Evolutionary conservation across 768 basidiomycete species (phyloP), one percentile per base, ranked within the genome.

Genomic region (Tremella fuciformis): DNA sequence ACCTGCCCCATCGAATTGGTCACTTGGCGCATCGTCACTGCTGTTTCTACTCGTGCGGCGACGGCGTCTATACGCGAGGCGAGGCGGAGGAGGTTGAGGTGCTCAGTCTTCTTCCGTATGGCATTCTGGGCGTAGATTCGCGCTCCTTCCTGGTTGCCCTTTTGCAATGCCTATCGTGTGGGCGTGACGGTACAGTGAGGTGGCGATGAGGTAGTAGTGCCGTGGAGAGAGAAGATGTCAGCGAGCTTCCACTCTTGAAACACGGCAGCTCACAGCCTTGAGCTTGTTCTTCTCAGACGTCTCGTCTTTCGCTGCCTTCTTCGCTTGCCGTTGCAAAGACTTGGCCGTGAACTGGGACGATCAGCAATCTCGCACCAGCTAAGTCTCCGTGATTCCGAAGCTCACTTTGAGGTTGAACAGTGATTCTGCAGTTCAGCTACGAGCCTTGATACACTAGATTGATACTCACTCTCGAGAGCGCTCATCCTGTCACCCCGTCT

Each of bases 121-220:
- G 94, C 91, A 66, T 98, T 99, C 24, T 91, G 87, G 37, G 96
- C 96, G 77, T 98, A 98, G 82, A 99, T 98, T 62, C 90, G 84
- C 19, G 96, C 96, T 48, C 94, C 92, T 54, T 99, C 96, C 56
- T 84, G 89, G 79, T 99, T 98, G 49, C 92, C 91, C 78, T 98
- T 92, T 74, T 89, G 87, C 18, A 99, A 82, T 6, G 96, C 96
- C 94, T 99, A 78, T 37, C 37, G 16, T 6, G 37, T 15, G 24
- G 8, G 11, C 19, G 53, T 21, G 53, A 54, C 11, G 13, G 19
- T 41, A 11, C 19, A 6, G 53, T 19, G 34, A 29, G 16, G 40
- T n/a, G 13, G 41, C 29, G 29, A 34, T 48, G 2, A 41, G 13
- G 19, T 13, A 7, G 16, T 13, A 44, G 40, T n/a, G 19, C 3